Percentiles rank a stretch among this genome's conserved stretches.
Conservation (phyloP, 176 grass and related monocot species). For the Bothriochloa decipiens region DNA sequence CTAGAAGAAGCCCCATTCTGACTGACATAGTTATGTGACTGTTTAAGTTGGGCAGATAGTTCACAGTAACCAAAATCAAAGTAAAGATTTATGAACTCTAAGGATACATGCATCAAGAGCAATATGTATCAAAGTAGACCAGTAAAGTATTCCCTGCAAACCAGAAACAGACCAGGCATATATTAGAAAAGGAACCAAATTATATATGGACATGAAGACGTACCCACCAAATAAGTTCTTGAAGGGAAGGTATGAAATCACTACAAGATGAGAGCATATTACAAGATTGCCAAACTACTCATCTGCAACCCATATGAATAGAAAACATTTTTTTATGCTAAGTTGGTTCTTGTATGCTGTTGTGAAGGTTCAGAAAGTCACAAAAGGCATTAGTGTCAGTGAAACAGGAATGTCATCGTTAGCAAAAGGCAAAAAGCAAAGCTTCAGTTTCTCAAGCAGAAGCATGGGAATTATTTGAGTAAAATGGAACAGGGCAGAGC, state of each 20-base stretch:
- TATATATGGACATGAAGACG: neutral
- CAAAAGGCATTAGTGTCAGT: neutral
- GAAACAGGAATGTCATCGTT: neutral
- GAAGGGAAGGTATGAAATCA: neutral
- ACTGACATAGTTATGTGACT: slow-evolving; percentile 71
- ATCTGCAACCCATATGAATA: neutral
- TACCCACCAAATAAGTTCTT: slow-evolving; percentile 19
- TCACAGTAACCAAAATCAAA: slow-evolving; percentile 27
- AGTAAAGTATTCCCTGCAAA: slow-evolving; percentile 74
- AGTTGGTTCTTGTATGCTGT: neutral
- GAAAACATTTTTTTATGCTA: neutral
- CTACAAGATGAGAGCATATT: slow-evolving; percentile 1
- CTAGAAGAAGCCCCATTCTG: slow-evolving; percentile 63
- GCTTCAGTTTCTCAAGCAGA: neutral
- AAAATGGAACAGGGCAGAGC: neutral
- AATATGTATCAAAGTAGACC: slow-evolving; percentile 68
- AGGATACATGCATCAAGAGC: slow-evolving; percentile 85
- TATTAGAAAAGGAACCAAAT: slow-evolving; percentile 2
- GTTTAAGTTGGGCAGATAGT: slow-evolving; percentile 29
- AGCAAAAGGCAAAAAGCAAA: neutral
- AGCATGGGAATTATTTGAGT: no score
- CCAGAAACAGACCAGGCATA: neutral
- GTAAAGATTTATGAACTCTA: slow-evolving; percentile 14
- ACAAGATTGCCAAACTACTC: neutral
- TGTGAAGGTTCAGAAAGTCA: no score